Conservation (phyloP, 169 alveolate species). For the Miamiensis avidus region DNA sequence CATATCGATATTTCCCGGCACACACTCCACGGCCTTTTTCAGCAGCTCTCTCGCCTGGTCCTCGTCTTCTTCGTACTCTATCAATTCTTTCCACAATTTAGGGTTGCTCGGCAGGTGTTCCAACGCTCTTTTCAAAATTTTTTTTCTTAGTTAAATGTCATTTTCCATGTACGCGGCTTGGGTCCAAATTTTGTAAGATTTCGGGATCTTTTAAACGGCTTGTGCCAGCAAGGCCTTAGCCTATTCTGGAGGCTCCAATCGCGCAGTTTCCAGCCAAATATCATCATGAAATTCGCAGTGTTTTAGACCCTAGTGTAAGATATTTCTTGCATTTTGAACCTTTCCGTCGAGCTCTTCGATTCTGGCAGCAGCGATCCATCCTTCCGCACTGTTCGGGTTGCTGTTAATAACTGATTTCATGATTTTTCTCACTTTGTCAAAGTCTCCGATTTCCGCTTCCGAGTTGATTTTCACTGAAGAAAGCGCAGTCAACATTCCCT, state of each 20-base stretch:
- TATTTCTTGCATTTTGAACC: conserved; percentile 94
- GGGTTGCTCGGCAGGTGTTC: conserved; percentile 97
- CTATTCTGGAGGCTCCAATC: conserved; percentile 94
- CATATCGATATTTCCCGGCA: conserved; percentile 96
- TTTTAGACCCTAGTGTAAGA: conserved; percentile 95
- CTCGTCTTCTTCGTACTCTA: conserved; percentile 91
- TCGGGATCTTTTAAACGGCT: conserved; percentile 85
- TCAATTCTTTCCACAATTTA: conserved; percentile 97
- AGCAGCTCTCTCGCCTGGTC: conserved; percentile 93
- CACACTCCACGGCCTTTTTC: conserved; percentile 97
- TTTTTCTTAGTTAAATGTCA: conserved; percentile 84
- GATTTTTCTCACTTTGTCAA: conserved; percentile 92
- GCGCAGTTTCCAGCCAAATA: conserved; percentile 99
- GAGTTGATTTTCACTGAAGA: conserved; percentile 80
- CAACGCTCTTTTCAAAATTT: conserved; percentile 93
- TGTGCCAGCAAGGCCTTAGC: conserved; percentile 94
- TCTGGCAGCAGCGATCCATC: conserved; percentile 99
- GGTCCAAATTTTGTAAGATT: conserved; percentile 94
- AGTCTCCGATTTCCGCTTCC: conserved; percentile 94
- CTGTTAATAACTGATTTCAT: conserved; percentile 90
- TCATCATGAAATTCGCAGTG: conserved; percentile 97
- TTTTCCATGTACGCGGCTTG: conserved; percentile 94
- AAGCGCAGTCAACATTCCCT: conserved; percentile 94
- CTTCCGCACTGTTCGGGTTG: conserved; percentile 96
- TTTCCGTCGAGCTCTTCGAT: conserved; percentile 97